A percentile compares a stretch with the other conserved stretches of the same genome.
These are phyloP conservation scores for Musa beccarii DNA, from an alignment of 176 grass and related monocot genomes.

Conservation along the genomic window DNA sequence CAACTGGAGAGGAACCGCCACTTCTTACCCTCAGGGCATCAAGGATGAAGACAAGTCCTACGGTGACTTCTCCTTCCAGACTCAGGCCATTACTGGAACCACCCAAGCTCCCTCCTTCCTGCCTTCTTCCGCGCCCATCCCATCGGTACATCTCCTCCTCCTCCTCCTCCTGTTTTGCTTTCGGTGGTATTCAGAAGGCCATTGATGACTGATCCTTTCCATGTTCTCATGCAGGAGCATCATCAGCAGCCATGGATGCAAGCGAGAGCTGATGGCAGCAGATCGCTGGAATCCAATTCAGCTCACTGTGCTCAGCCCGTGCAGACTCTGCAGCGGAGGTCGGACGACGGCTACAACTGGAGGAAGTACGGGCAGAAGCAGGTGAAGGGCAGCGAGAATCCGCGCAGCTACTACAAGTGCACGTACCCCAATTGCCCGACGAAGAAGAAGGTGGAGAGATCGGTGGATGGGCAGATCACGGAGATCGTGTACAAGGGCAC, in stretches of 20 bases:
- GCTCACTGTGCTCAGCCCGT: conserved; percentile 1
- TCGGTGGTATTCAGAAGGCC: background rate
- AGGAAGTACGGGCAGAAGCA: conserved; percentile 98
- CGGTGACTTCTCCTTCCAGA: conserved; percentile 66
- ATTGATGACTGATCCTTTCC: background rate
- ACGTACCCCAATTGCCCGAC: conserved; percentile 65
- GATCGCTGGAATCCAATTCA: background rate
- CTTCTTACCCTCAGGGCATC: conserved; percentile 20
- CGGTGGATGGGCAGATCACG: conserved; percentile 66
- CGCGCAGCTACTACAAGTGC: conserved; percentile 98
- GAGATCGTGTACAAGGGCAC: conserved; percentile 91
- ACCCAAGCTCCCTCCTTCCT: conserved; percentile 18
- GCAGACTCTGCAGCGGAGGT: conserved; percentile 31
- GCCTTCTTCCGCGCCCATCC: conserved; percentile 9
- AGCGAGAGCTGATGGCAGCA: conserved; percentile 2
- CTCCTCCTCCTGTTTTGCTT: background rate
- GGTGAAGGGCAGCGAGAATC: conserved; percentile 91
- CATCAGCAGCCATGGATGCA: conserved; percentile 1
- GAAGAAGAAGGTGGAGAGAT: conserved; percentile 95
- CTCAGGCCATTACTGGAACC: conserved; percentile 25
- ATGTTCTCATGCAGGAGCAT: background rate
- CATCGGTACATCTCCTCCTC: background rate
- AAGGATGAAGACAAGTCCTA: conserved; percentile 40
- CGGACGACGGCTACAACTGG: conserved; percentile 93
- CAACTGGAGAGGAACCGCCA: conserved; percentile 36